phyloP scores from a whole-genome alignment of 805 yeast species.

The Cyberlindnera saturnus region DNA sequence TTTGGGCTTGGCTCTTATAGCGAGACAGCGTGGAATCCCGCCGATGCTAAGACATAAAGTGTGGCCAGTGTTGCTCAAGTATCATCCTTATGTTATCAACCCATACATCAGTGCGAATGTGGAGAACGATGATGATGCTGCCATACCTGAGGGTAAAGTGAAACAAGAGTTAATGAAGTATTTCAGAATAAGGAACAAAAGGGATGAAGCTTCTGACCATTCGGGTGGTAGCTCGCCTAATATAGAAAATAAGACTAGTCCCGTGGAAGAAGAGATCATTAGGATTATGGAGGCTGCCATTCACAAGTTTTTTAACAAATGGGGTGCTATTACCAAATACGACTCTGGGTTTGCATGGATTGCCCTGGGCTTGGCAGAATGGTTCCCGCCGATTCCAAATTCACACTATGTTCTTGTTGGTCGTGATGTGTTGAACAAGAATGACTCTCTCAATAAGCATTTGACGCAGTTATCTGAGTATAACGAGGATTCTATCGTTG shows the following conservation, averaged over 20 bases:
- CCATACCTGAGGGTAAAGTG: slow-evolving; percentile 29
- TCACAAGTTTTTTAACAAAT: slow-evolving; percentile 58
- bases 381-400: slow-evolving; percentile 55
- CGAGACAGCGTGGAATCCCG: slow-evolving; percentile 82
- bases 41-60: slow-evolving; percentile 69
- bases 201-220: slow-evolving; percentile 5
- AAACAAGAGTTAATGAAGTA: slow-evolving; percentile 57
- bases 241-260: slow-evolving; percentile 9
- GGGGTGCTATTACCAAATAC: slow-evolving; percentile 74
- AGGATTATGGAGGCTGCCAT: slow-evolving; percentile 55
- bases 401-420: slow-evolving; percentile 23
- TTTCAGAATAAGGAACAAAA: slow-evolving; percentile 35
- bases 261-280: slow-evolving; percentile 47
- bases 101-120: slow-evolving; percentile 58
- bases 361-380: slow-evolving; percentile 82
- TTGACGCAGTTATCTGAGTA: slow-evolving; percentile 17
- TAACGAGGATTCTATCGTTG: not conserved
- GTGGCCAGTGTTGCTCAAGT: slow-evolving; percentile 79
- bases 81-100: slow-evolving; percentile 77
- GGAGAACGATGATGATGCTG: slow-evolving; percentile 28
- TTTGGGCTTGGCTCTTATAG: slow-evolving; percentile 70
- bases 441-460: slow-evolving; percentile 15
- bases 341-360: slow-evolving; percentile 84
- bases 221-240: slow-evolving; percentile 6
- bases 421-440: slow-evolving; percentile 16